A percentile compares a stretch with the other conserved stretches of the same genome.
Evolutionary conservation across 768 basidiomycete species (phyloP).

Genomic region (Boletellus emodensis): DNA sequence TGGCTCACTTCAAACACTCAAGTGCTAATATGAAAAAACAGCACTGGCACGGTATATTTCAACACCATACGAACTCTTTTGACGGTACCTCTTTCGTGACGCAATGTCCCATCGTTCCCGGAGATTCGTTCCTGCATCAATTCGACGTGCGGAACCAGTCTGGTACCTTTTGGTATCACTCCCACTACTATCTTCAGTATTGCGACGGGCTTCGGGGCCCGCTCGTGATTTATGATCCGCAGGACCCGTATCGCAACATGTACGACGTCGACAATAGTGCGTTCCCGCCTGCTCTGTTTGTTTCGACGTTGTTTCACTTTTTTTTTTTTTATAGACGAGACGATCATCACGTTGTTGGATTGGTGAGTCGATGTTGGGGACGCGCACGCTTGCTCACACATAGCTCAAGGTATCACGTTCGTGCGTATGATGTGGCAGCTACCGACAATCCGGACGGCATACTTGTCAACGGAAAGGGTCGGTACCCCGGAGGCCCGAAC

Average conservation of each 20-base stretch:
- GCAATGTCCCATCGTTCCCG: slow-evolving; percentile 42
- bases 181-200: slow-evolving; percentile 47
- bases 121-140: slow-evolving; percentile 38
- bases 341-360: slow-evolving; percentile 40
- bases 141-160: slow-evolving; percentile 28
- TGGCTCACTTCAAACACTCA: no score
- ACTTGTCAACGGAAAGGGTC: slow-evolving; percentile 40
- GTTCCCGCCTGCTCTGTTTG: neutral
- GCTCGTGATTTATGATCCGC: slow-evolving; percentile 43
- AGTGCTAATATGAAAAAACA: neutral
- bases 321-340: slow-evolving; percentile 24
- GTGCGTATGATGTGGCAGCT: slow-evolving; percentile 18
- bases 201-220: slow-evolving; percentile 54
- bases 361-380: slow-evolving; percentile 24
- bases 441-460: slow-evolving; percentile 28
- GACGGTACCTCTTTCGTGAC: slow-evolving; percentile 48
- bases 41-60: slow-evolving; percentile 50
- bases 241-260: slow-evolving; percentile 29
- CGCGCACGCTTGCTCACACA: neutral
- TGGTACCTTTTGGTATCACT: slow-evolving; percentile 47
- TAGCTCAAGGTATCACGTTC: slow-evolving; percentile 19
- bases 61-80: slow-evolving; percentile 38
- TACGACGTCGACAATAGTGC: slow-evolving; percentile 38
- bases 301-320: neutral
- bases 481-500: slow-evolving; percentile 32